Conservation (phyloP, 2,329 filamentous ascomycete species). For the Colletotrichum australisinense region DNA sequence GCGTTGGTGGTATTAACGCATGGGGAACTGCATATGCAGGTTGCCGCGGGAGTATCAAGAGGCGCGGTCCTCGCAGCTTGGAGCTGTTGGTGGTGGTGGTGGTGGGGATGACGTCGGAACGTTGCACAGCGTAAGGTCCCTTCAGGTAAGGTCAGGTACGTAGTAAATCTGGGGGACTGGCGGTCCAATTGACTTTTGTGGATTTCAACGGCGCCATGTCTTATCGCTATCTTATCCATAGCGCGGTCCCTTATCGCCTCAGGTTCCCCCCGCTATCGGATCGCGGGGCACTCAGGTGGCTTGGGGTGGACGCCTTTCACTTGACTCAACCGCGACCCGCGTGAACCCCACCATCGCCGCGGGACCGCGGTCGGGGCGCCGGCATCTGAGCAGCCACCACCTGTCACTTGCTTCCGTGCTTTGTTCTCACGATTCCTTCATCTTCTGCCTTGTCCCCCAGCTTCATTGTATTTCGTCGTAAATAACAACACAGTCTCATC, state of each 20-base stretch:
- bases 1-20: not conserved
- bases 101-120: conserved; percentile 26
- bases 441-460: not conserved
- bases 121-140: not conserved
- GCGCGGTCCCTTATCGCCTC: not conserved
- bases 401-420: not conserved
- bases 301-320: not conserved
- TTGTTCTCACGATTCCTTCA: conserved; percentile 6
- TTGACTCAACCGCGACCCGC: conserved; percentile 21
- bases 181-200: conserved; percentile 6
- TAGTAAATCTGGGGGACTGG: not conserved
- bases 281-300: not conserved
- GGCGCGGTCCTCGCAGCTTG: not conserved
- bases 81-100: not conserved
- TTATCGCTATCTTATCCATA: not conserved
- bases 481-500: not conserved
- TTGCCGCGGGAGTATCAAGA: not conserved
- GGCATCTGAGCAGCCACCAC: not conserved
- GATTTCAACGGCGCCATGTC: not conserved
- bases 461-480: not conserved
- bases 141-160: not conserved
- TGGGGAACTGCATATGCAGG: not conserved
- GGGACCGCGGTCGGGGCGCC: conserved; percentile 17
- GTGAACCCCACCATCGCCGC: conserved; percentile 1
- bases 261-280: conserved; percentile 15